Evolutionary conservation across 768 basidiomycete species (phyloP).

Genomic region (Boletus sp.): DNA sequence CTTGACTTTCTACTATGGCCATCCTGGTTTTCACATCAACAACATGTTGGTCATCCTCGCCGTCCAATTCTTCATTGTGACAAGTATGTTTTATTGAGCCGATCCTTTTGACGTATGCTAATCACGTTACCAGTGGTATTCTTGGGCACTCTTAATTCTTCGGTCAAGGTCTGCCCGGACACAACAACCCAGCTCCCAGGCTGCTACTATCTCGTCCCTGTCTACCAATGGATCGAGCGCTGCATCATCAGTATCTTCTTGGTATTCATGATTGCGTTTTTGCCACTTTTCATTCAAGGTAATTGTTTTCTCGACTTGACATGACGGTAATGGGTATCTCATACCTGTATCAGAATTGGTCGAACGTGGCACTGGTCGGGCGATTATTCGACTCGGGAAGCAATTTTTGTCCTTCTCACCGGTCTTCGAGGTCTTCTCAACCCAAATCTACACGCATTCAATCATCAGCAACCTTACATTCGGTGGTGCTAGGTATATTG

Average conservation of each 20-base stretch:
- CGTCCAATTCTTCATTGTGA: constrained; percentile 92
- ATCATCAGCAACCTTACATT: constrained; percentile 96
- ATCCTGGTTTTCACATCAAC: constrained; percentile 99
- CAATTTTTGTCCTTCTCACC: constrained; percentile 95
- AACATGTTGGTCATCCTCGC: constrained; percentile 98
- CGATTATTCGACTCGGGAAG: constrained; percentile 86
- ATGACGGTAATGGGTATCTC: constrained; percentile 16
- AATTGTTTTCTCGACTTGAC: constrained; percentile 14
- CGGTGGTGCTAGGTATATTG: constrained; percentile 97
- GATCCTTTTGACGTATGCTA: constrained; percentile 10
- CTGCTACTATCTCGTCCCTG: constrained; percentile 92
- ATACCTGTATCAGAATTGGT: constrained; percentile 66
- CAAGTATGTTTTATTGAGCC: constrained; percentile 53
- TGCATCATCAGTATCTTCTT: constrained; percentile 98
- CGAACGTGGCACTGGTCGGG: constrained; percentile 91
- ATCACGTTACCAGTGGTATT: constrained; percentile 70
- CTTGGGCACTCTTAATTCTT: constrained; percentile 87
- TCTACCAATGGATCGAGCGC: constrained; percentile 93
- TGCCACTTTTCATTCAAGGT: constrained; percentile 96
- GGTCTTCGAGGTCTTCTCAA: constrained; percentile 96
- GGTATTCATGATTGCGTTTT: constrained; percentile 96
- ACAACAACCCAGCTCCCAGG: constrained; percentile 59
- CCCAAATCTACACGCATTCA: constrained; percentile 97
- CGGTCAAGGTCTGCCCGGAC: constrained; percentile 79
- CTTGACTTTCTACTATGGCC: constrained; percentile 99